These are phyloP conservation scores for Parathielavia hyrcaniae DNA, from an alignment of 495 filamentous ascomycete genomes.

Conservation along the genomic window DNA sequence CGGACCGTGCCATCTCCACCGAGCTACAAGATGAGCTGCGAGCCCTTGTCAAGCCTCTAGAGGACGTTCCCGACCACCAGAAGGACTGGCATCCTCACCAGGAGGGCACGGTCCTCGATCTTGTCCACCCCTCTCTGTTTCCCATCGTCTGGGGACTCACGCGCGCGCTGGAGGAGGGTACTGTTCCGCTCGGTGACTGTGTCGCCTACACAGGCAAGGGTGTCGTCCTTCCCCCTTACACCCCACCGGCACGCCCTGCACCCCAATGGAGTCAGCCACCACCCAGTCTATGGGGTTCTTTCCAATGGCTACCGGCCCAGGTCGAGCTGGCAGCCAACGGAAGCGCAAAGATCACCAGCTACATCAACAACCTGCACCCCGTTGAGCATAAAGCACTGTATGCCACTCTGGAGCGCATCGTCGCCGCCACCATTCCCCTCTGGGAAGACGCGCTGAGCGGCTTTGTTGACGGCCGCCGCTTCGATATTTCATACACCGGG, in stretches of 20 bases:
- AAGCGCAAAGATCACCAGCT: slow-evolving; percentile 58
- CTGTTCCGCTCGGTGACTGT: slow-evolving; percentile 41
- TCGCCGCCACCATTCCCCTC: slow-evolving; percentile 43
- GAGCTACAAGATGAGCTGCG: slow-evolving; percentile 22
- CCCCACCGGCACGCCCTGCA: not conserved
- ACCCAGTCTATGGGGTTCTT: slow-evolving; percentile 29
- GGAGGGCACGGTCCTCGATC: slow-evolving; percentile 50
- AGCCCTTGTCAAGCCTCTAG: slow-evolving; percentile 27
- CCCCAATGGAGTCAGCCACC: not conserved
- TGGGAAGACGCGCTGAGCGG: slow-evolving; percentile 41
- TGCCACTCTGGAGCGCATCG: slow-evolving; percentile 44
- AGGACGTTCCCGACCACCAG: slow-evolving; percentile 39
- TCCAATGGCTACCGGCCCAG: slow-evolving; percentile 57
- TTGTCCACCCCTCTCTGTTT: slow-evolving; percentile 58
- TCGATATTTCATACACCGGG: slow-evolving; percentile 11
- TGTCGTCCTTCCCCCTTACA: slow-evolving; percentile 16
- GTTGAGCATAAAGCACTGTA: slow-evolving; percentile 44
- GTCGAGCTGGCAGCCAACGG: slow-evolving; percentile 40
- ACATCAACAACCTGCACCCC: slow-evolving; percentile 61
- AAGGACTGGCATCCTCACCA: slow-evolving; percentile 58
- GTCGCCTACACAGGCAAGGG: slow-evolving; percentile 39
- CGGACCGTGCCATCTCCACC: slow-evolving; percentile 24
- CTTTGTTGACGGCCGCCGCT: slow-evolving; percentile 14
- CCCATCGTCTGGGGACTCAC: slow-evolving; percentile 52
- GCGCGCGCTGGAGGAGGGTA: slow-evolving; percentile 35